phyloP scores from a whole-genome alignment of 2,329 filamentous ascomycete species.

The Pseudocercospora vitis region DNA sequence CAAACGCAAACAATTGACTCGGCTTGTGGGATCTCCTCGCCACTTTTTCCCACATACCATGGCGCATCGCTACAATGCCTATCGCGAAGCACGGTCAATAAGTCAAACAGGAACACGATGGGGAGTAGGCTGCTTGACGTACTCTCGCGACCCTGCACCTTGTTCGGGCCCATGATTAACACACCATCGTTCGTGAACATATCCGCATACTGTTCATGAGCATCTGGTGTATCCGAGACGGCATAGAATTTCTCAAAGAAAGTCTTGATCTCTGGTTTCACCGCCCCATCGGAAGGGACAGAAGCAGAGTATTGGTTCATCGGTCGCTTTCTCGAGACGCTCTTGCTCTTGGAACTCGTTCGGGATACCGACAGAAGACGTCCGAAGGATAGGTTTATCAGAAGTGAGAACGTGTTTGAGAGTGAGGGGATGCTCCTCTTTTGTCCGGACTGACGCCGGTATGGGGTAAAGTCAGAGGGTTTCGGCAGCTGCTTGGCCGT shows the following conservation, averaged over 20 bases:
- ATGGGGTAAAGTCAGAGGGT: no score
- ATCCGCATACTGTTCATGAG: conserved; percentile 51
- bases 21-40: conserved; percentile 48
- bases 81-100: no score
- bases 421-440: no score
- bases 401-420: no score
- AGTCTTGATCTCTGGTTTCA: conserved; percentile 44
- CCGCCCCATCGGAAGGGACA: conserved; percentile 31
- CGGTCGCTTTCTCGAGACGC: no score
- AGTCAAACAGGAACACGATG: no score
- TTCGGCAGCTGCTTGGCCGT: no score
- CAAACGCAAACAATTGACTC: conserved; percentile 53
- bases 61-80: conserved; percentile 55
- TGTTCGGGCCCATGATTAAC: conserved; percentile 55
- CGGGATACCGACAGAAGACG: no score
- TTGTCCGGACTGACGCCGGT: no score
- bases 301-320: conserved; percentile 38
- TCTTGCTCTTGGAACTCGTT: no score
- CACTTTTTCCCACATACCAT: conserved; percentile 56
- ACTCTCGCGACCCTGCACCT: conserved; percentile 49
- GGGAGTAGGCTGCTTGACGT: conserved; percentile 11
- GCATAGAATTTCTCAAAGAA: conserved; percentile 52
- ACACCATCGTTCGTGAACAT: conserved; percentile 52
- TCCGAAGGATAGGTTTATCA: no score
- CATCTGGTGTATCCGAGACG: conserved; percentile 49